Evolutionary conservation across 148 eudicot genomes (phyloP).

Genomic region (Vaccinium vitisidaea): DNA sequence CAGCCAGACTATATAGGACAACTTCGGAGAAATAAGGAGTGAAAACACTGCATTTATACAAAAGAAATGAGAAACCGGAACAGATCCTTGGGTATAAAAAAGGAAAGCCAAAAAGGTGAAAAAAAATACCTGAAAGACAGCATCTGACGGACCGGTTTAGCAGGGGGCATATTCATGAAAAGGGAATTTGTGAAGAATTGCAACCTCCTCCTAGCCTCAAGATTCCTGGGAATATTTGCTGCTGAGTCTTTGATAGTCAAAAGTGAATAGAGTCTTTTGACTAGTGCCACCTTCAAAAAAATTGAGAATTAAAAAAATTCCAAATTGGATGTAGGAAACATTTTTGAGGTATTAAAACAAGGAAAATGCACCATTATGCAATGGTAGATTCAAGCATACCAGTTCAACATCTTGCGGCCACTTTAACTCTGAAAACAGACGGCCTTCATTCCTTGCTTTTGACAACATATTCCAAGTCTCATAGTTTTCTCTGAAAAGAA

Average conservation of each 20-base stretch:
- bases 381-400: conserved; percentile 36
- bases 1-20: conserved; percentile 82
- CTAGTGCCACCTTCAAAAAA: conserved; percentile 63
- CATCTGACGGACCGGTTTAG: conserved; percentile 87
- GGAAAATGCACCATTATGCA: neutral
- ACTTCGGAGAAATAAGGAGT: conserved; percentile 95
- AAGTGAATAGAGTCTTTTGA: conserved; percentile 72
- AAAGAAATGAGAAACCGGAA: conserved; percentile 1
- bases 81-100: neutral
- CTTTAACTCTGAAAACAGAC: conserved; percentile 69
- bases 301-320: neutral
- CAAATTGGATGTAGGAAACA: neutral
- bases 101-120: neutral
- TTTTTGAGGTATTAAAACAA: neutral
- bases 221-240: conserved; percentile 75
- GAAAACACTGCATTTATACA: conserved; percentile 64
- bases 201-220: conserved; percentile 87
- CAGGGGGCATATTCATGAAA: conserved; percentile 84
- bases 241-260: conserved; percentile 92
- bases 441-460: conserved; percentile 85
- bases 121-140: conserved; percentile 71
- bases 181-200: conserved; percentile 90
- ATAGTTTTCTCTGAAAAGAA: conserved; percentile 52
- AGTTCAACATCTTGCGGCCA: conserved; percentile 87
- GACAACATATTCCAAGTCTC: conserved; percentile 64